Evolutionary conservation across 306 rosid species (phyloP).

Genomic region (Geum urbanum): DNA sequence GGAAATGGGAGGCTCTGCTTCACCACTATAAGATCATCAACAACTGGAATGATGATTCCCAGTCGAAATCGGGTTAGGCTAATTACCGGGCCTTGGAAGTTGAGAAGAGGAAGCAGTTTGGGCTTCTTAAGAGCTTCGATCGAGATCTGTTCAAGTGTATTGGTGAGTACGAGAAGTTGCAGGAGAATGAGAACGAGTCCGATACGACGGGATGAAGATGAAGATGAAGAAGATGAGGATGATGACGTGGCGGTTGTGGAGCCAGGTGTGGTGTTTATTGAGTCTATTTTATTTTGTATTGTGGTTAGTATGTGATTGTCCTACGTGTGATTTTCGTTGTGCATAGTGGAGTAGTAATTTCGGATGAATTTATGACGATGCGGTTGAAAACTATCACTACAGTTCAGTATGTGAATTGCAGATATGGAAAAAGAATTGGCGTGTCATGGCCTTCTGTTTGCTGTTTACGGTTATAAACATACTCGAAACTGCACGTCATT

Average conservation of each 20-base stretch:
- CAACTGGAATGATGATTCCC: conserved; percentile 20
- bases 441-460: background rate
- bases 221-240: conserved; percentile 24
- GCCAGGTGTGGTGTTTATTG: conserved; percentile 37
- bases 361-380: background rate
- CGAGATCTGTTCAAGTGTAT: conserved; percentile 46
- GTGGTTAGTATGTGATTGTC: background rate
- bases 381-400: background rate
- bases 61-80: background rate
- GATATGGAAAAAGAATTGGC: background rate
- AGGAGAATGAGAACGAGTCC: conserved; percentile 41
- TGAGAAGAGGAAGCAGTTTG: conserved; percentile 28
- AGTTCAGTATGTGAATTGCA: background rate
- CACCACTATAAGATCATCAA: conserved; percentile 23
- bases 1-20: conserved; percentile 61
- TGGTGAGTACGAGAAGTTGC: conserved; percentile 33
- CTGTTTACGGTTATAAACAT: too few relatives aligned
- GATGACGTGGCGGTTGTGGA: conserved; percentile 37
- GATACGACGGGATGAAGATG: conserved; percentile 43
- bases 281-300: too few relatives aligned
- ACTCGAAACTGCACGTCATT: background rate
- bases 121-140: conserved; percentile 53
- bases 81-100: conserved; percentile 34
- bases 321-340: background rate
- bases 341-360: background rate